Percentiles rank a stretch among this genome's conserved stretches.
Conservation (phyloP, 2,329 filamentous ascomycete species). For the Cryphonectria parasitica region DNA sequence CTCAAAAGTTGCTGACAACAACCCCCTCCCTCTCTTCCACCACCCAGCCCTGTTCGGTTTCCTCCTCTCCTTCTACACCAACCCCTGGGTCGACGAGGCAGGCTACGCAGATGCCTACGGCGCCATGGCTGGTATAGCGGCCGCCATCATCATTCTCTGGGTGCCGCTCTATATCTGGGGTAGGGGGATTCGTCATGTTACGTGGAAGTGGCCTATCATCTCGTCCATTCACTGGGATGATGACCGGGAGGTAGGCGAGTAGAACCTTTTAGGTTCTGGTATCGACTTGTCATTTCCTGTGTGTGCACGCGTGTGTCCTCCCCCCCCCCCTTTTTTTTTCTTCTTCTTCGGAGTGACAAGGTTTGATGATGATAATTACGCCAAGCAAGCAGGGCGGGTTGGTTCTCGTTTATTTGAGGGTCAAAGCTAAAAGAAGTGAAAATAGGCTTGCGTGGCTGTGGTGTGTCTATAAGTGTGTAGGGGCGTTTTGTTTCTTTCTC, state of each 20-base stretch:
- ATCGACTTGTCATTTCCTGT: not conserved
- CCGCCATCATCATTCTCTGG: slow-evolving; percentile 50
- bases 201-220: slow-evolving; percentile 53
- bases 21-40: too few species aligned
- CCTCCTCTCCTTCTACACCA: slow-evolving; percentile 63
- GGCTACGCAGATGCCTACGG: slow-evolving; percentile 59
- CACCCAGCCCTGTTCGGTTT: slow-evolving; percentile 58
- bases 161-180: slow-evolving; percentile 58
- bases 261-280: slow-evolving; percentile 25
- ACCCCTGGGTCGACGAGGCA: slow-evolving; percentile 55
- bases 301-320: not conserved
- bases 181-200: slow-evolving; percentile 49
- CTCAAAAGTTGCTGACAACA: not conserved
- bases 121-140: slow-evolving; percentile 60
- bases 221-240: slow-evolving; percentile 53
- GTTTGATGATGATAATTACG: not conserved
- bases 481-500: too few species aligned
- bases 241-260: slow-evolving; percentile 61
- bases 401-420: too few species aligned
- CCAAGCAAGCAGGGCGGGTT: not conserved
- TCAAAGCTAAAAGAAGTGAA: not conserved
- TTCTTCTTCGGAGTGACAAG: not conserved
- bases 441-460: not conserved
- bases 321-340: too few species aligned
- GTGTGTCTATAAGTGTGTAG: not conserved